Base-by-base conservation (phyloP, 1,284 basidiomycete genomes). In the Pseudozyma hubeiensis region DNA sequence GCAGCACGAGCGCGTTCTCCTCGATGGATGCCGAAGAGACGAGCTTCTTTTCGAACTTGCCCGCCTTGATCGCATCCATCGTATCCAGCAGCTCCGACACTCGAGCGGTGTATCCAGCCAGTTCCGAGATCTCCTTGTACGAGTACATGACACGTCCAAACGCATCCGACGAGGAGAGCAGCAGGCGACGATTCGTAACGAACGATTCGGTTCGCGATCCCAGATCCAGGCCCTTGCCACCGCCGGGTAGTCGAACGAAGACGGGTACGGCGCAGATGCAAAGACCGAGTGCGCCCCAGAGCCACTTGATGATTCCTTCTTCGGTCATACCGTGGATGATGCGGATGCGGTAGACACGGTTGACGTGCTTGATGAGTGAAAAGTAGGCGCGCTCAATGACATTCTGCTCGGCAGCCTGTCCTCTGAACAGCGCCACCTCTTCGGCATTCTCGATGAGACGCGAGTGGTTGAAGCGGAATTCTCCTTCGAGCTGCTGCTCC, bases 221-320 rank as follows among this genome's bases (percentile, higher is more conserved):
- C n/a, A 84, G 70, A 51, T 84, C 82, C 19, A 64, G 50, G 17
- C 56, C 72, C 7, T 72, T 67, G 24, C 71, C 68, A 7, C 65
- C 64, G 16, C 93, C 91, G 7, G 93, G 91, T n/a, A 94, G 80
- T 78, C 91, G 92, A 82, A 94, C 90, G 85, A 99, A 99, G 11
- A 96, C 91, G 0, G 96, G 96, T 51, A 98, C 92, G 6, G 94
- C 93, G 84, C 96, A 98, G 29, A 97, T 90, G 61, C 93, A 89
- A 31, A 98, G 87, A 29, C 95, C 95, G 81, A 97, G 91, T 81
- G 91, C 92, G 74, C 95, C 95, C 96, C 96, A 98, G 14, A 95
- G 84, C 95, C 95, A 87, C 70, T 98, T 98, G 81, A 98, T 92
- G 61, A 99, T 91, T 2, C 94, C 94, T 85, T 99, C 96, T 54